phyloP scores from a whole-genome alignment of 805 yeast genomes.

The Starmerella sirachaensis region DNA sequence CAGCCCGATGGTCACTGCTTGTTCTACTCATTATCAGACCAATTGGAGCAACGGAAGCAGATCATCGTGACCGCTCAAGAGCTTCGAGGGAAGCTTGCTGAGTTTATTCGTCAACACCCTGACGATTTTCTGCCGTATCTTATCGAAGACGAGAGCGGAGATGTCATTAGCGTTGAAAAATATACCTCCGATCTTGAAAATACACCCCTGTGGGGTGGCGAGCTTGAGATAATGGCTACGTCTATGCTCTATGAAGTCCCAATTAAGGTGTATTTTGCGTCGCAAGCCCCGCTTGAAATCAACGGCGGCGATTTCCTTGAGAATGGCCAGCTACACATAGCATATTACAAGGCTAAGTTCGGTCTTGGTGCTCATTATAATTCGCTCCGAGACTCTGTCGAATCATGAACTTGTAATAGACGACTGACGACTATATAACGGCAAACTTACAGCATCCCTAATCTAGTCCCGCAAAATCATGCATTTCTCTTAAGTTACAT shows the following conservation, averaged over 20 bases:
- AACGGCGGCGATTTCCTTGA: constrained; percentile 42
- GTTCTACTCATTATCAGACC: constrained; percentile 77
- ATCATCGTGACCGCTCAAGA: constrained; percentile 34
- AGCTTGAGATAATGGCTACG: constrained; percentile 76
- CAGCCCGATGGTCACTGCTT: constrained; percentile 91
- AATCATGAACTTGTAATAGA: too few relatives aligned
- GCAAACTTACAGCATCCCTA: too few relatives aligned
- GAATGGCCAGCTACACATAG: constrained; percentile 48
- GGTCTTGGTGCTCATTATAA: constrained; percentile 95
- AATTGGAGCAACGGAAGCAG: constrained; percentile 44
- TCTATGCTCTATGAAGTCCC: constrained; percentile 60
- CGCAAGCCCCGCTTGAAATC: constrained; percentile 51
- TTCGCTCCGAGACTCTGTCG: constrained; percentile 39
- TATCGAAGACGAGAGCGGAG: constrained; percentile 64
- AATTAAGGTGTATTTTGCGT: constrained; percentile 66
- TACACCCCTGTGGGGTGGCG: constrained; percentile 97
- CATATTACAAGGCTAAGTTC: constrained; percentile 71
- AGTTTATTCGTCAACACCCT: constrained; percentile 49
- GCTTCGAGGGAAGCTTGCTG: constrained; percentile 53
- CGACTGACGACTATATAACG: too few relatives aligned
- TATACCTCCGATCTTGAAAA: constrained; percentile 56
- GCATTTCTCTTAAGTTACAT: too few relatives aligned
- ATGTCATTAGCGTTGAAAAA: constrained; percentile 49
- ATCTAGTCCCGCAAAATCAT: too few relatives aligned
- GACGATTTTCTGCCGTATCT: constrained; percentile 71